Evolutionary conservation across 495 filamentous ascomycete species (phyloP).

Genomic region (Podospora pseudopauciseta): DNA sequence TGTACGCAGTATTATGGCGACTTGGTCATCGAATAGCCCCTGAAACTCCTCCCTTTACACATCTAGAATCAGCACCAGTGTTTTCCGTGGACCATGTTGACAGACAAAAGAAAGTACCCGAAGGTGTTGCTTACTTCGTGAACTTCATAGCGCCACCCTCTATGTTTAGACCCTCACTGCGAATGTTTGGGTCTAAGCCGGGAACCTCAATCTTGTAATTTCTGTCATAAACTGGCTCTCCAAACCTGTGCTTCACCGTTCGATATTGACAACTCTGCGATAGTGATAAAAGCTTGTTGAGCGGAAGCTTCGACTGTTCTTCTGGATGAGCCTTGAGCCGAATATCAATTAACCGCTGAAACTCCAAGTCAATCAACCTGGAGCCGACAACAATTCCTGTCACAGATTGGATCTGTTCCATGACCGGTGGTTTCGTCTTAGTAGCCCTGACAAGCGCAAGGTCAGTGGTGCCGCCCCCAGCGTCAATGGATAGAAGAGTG

Average conservation of each 20-base stretch:
- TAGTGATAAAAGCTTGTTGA: slow-evolving; percentile 27
- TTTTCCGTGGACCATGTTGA: no score
- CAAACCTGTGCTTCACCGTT: slow-evolving; percentile 42
- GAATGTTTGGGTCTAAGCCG: slow-evolving; percentile 39
- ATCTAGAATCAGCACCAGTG: no score
- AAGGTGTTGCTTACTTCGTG: no score
- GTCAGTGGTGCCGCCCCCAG: slow-evolving; percentile 40
- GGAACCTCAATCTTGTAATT: slow-evolving; percentile 31
- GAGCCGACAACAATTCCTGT: slow-evolving; percentile 39
- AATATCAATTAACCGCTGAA: slow-evolving; percentile 29
- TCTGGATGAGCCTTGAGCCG: slow-evolving; percentile 30
- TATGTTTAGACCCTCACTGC: slow-evolving; percentile 35
- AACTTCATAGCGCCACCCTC: slow-evolving; percentile 30
- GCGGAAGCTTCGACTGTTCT: slow-evolving; percentile 25
- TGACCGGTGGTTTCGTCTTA: slow-evolving; percentile 27
- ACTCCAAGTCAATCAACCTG: slow-evolving; percentile 37
- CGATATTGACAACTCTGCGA: slow-evolving; percentile 33
- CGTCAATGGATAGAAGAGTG: slow-evolving; percentile 37
- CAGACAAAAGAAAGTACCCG: no score
- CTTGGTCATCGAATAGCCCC: no score
- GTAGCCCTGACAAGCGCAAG: slow-evolving; percentile 38
- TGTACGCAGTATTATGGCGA: no score
- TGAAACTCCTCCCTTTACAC: no score
- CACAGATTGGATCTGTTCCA: slow-evolving; percentile 37
- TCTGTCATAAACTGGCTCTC: slow-evolving; percentile 33